These are phyloP conservation scores for Neurospora sp. DNA, from an alignment of 2,329 filamentous ascomycete genomes.

Conservation along the genomic window DNA sequence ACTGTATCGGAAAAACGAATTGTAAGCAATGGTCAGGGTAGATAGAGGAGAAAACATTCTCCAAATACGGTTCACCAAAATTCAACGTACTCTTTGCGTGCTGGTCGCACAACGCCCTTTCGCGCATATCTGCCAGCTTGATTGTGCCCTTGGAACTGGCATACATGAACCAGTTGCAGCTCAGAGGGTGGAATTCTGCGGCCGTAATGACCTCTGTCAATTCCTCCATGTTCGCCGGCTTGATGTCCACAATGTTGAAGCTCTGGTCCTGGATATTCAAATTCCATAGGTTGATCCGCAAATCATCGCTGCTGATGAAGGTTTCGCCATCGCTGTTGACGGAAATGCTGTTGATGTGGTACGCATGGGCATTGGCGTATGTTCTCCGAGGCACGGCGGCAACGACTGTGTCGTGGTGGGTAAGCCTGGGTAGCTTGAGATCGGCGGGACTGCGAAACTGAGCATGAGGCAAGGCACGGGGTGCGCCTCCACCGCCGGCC, in stretches of 20 bases:
- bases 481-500: conserved; percentile 66
- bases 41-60: not conserved
- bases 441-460: conserved; percentile 73
- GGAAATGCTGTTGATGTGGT: conserved; percentile 99
- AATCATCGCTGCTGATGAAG: conserved; percentile 96
- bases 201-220: conserved; percentile 97
- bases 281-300: conserved; percentile 98
- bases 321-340: conserved; percentile 99
- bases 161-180: conserved; percentile 99
- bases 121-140: conserved; percentile 96
- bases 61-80: not conserved
- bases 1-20: conserved; percentile 42
- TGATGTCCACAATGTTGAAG: conserved; percentile 99
- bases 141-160: conserved; percentile 98
- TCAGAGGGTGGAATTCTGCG: conserved; percentile 90
- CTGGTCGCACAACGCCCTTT: conserved; percentile 90
- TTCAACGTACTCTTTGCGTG: conserved; percentile 75
- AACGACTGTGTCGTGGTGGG: conserved; percentile 96
- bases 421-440: conserved; percentile 88
- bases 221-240: conserved; percentile 99
- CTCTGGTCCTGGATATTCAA: conserved; percentile 98
- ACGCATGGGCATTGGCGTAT: conserved; percentile 96
- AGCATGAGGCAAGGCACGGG: conserved; percentile 59
- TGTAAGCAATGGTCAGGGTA: conserved; percentile 8
- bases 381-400: conserved; percentile 91